These are phyloP conservation scores for Silene coronaria DNA, from an alignment of 179 eudicot species.

Conservation along the genomic window DNA sequence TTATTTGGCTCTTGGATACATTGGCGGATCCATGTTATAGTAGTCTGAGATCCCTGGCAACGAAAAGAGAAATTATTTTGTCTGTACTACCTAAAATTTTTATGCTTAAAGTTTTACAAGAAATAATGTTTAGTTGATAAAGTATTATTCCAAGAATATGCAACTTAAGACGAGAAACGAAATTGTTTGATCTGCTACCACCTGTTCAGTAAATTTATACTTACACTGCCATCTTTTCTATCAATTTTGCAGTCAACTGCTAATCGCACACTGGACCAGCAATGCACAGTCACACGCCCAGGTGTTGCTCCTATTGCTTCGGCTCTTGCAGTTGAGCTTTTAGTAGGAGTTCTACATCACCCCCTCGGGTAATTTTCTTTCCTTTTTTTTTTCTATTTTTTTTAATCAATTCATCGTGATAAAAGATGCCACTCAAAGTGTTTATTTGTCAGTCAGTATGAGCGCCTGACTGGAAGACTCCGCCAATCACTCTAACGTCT, in stretches of 20 bases:
- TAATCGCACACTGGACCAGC: constrained; percentile 95
- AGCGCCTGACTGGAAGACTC: not conserved
- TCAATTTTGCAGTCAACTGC: constrained; percentile 66
- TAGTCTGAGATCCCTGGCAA: no score
- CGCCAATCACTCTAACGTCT: no score
- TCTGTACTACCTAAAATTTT: no score
- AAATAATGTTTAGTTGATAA: no score
- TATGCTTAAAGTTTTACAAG: no score
- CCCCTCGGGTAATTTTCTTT: constrained; percentile 68
- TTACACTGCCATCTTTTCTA: not conserved
- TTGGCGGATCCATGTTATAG: no score
- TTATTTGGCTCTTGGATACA: not conserved
- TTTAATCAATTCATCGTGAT: not conserved
- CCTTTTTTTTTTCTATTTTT: no score
- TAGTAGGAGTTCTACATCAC: constrained; percentile 86
- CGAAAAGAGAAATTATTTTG: no score
- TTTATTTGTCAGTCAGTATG: not conserved
- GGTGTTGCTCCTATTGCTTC: constrained; percentile 99
- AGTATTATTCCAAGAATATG: no score
- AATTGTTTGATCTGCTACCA: not conserved
- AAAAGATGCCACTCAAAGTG: not conserved
- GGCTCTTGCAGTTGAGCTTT: constrained; percentile 88
- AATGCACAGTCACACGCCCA: constrained; percentile 97
- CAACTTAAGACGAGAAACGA: no score
- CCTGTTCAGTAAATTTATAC: not conserved